Percentiles rank a stretch among this genome's conserved stretches.
phyloP scores from a whole-genome alignment of 129 eudicot genomes.

The Silybum marianum region DNA sequence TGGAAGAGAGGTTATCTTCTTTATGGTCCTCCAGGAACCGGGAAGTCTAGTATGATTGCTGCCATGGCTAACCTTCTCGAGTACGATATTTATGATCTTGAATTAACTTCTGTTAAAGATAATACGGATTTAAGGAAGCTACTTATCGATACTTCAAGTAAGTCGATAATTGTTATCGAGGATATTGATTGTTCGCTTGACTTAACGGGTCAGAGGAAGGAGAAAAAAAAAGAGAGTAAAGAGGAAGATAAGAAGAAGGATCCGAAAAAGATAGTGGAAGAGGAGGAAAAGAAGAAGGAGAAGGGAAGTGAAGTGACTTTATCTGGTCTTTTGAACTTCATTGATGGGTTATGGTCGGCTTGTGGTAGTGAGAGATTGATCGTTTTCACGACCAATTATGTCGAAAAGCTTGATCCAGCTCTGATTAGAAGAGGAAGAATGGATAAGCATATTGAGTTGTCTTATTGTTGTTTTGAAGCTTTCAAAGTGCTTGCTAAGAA shows the following conservation, averaged over 20 bases:
- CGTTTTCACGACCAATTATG: conserved; percentile 56
- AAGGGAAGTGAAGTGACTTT: conserved; percentile 53
- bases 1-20: conserved; percentile 73
- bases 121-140: conserved; percentile 58
- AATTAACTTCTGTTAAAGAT: conserved; percentile 52
- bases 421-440: conserved; percentile 58
- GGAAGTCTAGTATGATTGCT: conserved; percentile 70
- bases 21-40: conserved; percentile 69
- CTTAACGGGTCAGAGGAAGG: conserved; percentile 53
- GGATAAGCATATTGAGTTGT: conserved; percentile 60
- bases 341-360: conserved; percentile 66
- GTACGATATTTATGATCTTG: conserved; percentile 62
- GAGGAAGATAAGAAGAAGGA: conserved; percentile 28
- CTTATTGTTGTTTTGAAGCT: conserved; percentile 54
- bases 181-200: conserved; percentile 69
- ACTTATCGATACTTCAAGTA: conserved; percentile 51
- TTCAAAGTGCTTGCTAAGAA: conserved; percentile 53
- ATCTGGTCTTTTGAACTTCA: conserved; percentile 55
- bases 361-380: conserved; percentile 58
- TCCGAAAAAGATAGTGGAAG: conserved; percentile 27
- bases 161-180: conserved; percentile 64
- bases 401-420: conserved; percentile 72
- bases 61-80: conserved; percentile 63
- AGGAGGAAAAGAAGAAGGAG: conserved; percentile 20
- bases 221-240: conserved; percentile 31